Percentiles rank a stretch among this genome's conserved stretches.
phyloP scores from a whole-genome alignment of 495 filamentous ascomycete species.

The Neurospora sp. region DNA sequence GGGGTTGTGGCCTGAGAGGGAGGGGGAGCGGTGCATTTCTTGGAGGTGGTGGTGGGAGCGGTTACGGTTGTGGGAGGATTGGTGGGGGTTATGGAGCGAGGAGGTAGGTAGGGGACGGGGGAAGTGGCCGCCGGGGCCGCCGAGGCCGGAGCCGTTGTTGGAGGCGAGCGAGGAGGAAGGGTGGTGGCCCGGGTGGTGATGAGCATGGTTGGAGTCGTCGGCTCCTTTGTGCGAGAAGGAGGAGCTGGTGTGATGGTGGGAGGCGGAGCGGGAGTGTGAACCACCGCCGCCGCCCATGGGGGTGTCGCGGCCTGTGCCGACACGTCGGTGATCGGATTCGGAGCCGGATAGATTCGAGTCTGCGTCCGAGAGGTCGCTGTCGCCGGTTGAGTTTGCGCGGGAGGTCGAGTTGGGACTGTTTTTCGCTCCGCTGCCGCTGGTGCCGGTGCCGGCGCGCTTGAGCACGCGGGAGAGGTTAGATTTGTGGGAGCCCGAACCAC shows the following conservation, averaged over 20 bases:
- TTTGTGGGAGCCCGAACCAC: slow-evolving; percentile 16
- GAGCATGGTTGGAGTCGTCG: background rate
- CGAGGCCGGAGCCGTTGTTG: background rate
- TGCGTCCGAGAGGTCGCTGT: slow-evolving; percentile 58
- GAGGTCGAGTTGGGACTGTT: slow-evolving; percentile 43
- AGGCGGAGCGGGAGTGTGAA: slow-evolving; percentile 7
- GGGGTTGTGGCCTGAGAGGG: background rate
- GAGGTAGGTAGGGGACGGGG: background rate
- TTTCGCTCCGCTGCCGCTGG: slow-evolving; percentile 28
- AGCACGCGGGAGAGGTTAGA: slow-evolving; percentile 39
- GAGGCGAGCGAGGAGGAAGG: background rate
- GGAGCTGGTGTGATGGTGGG: slow-evolving; percentile 1
- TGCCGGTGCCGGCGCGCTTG: slow-evolving; percentile 26
- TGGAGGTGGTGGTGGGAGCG: background rate
- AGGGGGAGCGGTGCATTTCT: background rate
- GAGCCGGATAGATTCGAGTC: slow-evolving; percentile 37
- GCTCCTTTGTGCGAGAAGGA: background rate
- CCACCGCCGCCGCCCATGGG: slow-evolving; percentile 3
- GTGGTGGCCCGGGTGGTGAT: background rate
- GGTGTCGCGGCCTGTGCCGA: slow-evolving; percentile 8
- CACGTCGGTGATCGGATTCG: slow-evolving; percentile 38
- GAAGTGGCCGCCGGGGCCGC: background rate
- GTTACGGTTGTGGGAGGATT: background rate
- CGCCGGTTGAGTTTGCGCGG: slow-evolving; percentile 23
- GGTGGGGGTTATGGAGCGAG: background rate